Conservation (phyloP, 352 stramenopile species). For the Pythium rhizo-oryzae region DNA sequence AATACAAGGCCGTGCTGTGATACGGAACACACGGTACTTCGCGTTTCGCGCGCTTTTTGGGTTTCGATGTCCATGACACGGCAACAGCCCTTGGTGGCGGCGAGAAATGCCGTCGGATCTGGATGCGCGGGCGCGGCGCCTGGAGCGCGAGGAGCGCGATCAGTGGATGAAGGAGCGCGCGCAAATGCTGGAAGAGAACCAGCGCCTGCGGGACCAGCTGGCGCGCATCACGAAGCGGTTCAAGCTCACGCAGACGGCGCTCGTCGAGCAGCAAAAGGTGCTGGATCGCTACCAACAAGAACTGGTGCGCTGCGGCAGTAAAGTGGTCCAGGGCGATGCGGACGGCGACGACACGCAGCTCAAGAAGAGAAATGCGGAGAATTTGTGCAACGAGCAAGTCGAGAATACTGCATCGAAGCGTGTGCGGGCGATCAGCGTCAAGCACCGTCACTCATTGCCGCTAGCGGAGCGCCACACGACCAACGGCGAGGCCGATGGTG, state of each 20-base stretch:
- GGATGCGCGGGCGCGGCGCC: slow-evolving; percentile 14
- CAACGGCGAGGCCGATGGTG: neutral
- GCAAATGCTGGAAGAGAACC: slow-evolving; percentile 50
- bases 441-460: slow-evolving; percentile 9
- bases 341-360: neutral
- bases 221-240: slow-evolving; percentile 50
- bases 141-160: slow-evolving; percentile 11
- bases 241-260: slow-evolving; percentile 60
- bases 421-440: neutral
- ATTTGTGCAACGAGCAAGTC: neutral
- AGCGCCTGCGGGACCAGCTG: slow-evolving; percentile 43
- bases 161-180: slow-evolving; percentile 51
- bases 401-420: neutral
- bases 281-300: slow-evolving; percentile 68
- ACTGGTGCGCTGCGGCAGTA: slow-evolving; percentile 26
- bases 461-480: slow-evolving; percentile 4
- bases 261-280: slow-evolving; percentile 72
- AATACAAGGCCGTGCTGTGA: neutral
- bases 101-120: slow-evolving; percentile 4
- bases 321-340: neutral
- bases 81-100: neutral
- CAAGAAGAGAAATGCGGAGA: neutral
- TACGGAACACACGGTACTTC: neutral
- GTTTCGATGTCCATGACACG: neutral
- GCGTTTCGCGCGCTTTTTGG: neutral